phyloP scores from a whole-genome alignment of 2,329 filamentous ascomycete species.

The Cadophora sp. region DNA sequence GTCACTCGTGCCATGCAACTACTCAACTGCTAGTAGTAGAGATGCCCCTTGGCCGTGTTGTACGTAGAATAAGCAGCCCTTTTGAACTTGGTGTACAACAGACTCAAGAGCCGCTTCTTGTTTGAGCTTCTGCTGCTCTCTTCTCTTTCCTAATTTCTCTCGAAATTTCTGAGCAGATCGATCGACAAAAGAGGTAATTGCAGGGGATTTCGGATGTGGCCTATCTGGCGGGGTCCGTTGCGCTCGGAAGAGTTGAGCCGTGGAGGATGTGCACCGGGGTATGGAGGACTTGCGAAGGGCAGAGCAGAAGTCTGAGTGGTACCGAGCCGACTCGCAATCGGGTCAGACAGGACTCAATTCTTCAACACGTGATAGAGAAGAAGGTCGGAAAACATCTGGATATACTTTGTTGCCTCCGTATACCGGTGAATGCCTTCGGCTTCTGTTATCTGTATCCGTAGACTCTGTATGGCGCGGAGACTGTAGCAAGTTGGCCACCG shows the following conservation, averaged over 20 bases:
- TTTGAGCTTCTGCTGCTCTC: background rate
- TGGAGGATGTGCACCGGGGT: constrained; percentile 15
- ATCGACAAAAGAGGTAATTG: constrained; percentile 14
- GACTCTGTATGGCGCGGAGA: background rate
- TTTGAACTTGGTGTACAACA: background rate
- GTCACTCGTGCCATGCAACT: background rate
- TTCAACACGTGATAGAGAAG: background rate
- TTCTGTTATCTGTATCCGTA: background rate
- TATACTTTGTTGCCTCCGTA: background rate
- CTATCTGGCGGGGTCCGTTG: background rate
- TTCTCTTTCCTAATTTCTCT: background rate
- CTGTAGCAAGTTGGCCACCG: background rate
- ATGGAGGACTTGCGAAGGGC: background rate
- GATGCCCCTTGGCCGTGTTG: background rate
- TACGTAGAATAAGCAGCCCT: background rate
- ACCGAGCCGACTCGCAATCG: background rate
- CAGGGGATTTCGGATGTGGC: constrained; percentile 14
- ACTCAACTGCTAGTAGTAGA: background rate
- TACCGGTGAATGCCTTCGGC: background rate
- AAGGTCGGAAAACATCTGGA: background rate
- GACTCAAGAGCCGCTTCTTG: background rate
- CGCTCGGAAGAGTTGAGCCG: constrained; percentile 15
- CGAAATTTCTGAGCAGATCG: constrained; percentile 9
- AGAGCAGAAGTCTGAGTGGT: background rate
- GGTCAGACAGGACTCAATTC: background rate